These are phyloP conservation scores for Agaricus subrufescens DNA, from an alignment of 768 basidiomycete species.

Conservation along the genomic window DNA sequence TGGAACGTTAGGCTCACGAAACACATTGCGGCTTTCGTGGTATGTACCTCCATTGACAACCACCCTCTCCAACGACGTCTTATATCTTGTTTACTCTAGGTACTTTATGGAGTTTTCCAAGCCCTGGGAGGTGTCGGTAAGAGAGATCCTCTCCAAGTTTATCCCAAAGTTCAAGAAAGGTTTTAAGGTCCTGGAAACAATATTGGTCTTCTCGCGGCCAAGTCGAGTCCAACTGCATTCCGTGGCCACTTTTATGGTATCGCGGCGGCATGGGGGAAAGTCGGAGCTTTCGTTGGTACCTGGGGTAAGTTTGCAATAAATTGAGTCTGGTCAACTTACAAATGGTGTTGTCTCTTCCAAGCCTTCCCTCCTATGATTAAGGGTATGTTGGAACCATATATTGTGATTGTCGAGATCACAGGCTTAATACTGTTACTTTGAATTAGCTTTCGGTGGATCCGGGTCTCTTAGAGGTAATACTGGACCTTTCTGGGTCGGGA, in stretches of 20 bases:
- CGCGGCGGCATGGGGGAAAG: conserved; percentile 82
- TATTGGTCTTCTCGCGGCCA: conserved; percentile 80
- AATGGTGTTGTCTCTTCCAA: conserved; percentile 17
- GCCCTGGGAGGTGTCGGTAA: conserved; percentile 81
- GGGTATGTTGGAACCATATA: conserved; percentile 27
- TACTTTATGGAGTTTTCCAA: conserved; percentile 89
- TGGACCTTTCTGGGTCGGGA: conserved; percentile 86
- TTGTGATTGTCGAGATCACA: too few relatives aligned
- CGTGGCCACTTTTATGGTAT: conserved; percentile 84
- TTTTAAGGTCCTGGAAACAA: conserved; percentile 74
- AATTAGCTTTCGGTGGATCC: conserved; percentile 57
- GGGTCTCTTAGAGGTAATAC: conserved; percentile 57
- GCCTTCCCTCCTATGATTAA: conserved; percentile 66
- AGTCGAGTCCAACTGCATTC: conserved; percentile 82
- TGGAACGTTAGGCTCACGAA: conserved; percentile 38
- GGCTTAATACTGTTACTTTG: too few relatives aligned
- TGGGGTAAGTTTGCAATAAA: conserved; percentile 60
- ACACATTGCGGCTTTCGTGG: conserved; percentile 71
- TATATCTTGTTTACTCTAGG: conserved; percentile 26
- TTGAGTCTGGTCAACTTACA: neutral
- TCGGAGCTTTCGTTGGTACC: conserved; percentile 81
- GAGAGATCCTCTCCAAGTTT: neutral
- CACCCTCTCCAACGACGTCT: neutral
- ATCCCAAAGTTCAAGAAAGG: neutral
- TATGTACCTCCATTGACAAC: conserved; percentile 23